Conservation (phyloP, 352 stramenopile genomes). For the Pythium dissimile region DNA sequence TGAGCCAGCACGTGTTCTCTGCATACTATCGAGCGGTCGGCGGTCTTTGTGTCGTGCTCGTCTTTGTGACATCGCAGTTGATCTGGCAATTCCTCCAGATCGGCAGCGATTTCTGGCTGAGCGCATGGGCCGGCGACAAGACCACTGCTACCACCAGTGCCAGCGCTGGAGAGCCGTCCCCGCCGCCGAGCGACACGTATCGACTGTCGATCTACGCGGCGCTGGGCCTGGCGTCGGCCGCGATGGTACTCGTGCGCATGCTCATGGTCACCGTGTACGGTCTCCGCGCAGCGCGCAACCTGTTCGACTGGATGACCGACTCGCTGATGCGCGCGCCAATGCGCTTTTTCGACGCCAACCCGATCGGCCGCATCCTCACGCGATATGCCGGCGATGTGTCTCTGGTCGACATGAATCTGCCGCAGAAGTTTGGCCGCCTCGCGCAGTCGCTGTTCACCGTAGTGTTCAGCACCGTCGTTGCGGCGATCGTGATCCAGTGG, state of each 20-base stretch:
- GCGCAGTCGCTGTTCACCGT: slow-evolving; percentile 27
- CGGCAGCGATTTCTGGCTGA: slow-evolving; percentile 89
- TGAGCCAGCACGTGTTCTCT: slow-evolving; percentile 27
- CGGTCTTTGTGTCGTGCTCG: slow-evolving; percentile 27
- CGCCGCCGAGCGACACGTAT: background rate
- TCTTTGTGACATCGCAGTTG: slow-evolving; percentile 54
- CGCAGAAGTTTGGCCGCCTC: slow-evolving; percentile 24
- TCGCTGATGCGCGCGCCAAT: slow-evolving; percentile 84
- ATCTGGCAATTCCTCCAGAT: slow-evolving; percentile 78
- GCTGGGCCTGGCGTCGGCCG: slow-evolving; percentile 6
- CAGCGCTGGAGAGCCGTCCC: background rate
- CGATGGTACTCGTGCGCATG: slow-evolving; percentile 19
- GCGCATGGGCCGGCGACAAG: slow-evolving; percentile 61
- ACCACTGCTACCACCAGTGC: background rate
- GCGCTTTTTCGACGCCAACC: slow-evolving; percentile 90
- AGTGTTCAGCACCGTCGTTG: slow-evolving; percentile 58
- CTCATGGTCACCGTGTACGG: slow-evolving; percentile 15
- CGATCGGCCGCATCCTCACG: slow-evolving; percentile 85
- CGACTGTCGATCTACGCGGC: slow-evolving; percentile 6
- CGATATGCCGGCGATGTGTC: slow-evolving; percentile 87
- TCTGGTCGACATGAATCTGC: slow-evolving; percentile 71
- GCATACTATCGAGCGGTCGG: slow-evolving; percentile 43
- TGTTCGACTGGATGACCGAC: slow-evolving; percentile 87
- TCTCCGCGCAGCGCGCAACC: slow-evolving; percentile 25
- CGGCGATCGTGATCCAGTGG: slow-evolving; percentile 60